phyloP scores from a whole-genome alignment of 83 land plant genomes.

The Diphasiastrum complanatum region DNA sequence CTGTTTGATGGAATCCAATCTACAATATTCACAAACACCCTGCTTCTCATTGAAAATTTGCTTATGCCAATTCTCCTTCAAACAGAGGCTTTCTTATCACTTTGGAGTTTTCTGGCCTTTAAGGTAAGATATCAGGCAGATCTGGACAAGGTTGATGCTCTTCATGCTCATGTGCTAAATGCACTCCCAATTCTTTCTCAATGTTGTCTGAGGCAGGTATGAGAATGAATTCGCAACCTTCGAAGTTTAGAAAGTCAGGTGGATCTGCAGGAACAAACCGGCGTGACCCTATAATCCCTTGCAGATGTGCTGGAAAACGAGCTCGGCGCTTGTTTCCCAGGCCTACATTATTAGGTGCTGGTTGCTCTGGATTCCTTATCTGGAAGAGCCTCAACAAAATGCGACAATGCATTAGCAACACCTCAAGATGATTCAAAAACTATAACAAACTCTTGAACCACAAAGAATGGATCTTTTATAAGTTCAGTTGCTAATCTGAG shows the following conservation, averaged over 20 bases:
- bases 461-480: neutral
- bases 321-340: conserved; percentile 65
- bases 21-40: no score
- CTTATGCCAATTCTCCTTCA: conserved; percentile 57
- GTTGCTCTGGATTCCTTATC: conserved; percentile 66
- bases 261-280: conserved; percentile 68
- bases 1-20: no score
- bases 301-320: conserved; percentile 57
- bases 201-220: conserved; percentile 68
- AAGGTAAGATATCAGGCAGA: conserved; percentile 47
- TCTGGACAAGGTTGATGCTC: conserved; percentile 37
- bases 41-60: no score
- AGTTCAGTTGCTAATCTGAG: neutral
- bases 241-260: conserved; percentile 75
- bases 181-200: conserved; percentile 68
- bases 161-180: conserved; percentile 34
- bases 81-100: conserved; percentile 36
- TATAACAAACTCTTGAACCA: neutral
- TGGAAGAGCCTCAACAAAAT: conserved; percentile 8
- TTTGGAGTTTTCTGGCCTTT: conserved; percentile 24
- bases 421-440: neutral
- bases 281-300: conserved; percentile 51
- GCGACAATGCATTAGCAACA: neutral
- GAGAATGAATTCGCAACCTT: conserved; percentile 84
- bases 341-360: conserved; percentile 35